These are phyloP conservation scores for Ophiostoma australiae DNA, from an alignment of 2,329 filamentous ascomycete species.

Conservation along the genomic window DNA sequence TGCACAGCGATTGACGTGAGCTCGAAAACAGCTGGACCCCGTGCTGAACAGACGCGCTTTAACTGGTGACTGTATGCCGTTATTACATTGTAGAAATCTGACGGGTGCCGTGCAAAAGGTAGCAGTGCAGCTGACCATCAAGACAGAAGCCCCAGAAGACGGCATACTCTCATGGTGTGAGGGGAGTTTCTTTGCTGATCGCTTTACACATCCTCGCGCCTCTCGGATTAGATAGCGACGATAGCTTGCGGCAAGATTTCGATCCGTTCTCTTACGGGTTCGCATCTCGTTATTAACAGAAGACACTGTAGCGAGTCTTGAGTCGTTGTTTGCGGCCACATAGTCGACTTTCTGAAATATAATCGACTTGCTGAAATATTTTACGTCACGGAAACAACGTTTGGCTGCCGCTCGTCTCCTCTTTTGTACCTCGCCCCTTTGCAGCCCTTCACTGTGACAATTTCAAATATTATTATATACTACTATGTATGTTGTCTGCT, in stretches of 20 bases:
- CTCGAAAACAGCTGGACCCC: neutral
- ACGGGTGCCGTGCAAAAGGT: neutral
- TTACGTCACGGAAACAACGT: constrained; percentile 7
- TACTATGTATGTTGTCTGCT: neutral
- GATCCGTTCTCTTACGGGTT: neutral
- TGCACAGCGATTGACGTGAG: neutral
- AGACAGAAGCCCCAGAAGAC: neutral
- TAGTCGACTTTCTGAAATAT: neutral
- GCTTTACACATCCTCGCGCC: neutral
- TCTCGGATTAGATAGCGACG: neutral
- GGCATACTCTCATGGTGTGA: neutral
- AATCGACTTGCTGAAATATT: neutral
- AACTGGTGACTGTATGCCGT: neutral
- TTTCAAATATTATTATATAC: neutral
- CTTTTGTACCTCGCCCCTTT: neutral
- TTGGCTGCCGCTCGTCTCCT: neutral
- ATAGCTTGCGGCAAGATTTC: neutral
- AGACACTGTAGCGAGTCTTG: neutral
- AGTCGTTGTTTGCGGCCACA: neutral
- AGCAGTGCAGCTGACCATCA: neutral
- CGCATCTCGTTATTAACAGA: no score
- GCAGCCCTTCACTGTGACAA: neutral
- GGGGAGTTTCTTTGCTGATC: neutral
- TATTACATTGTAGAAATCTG: no score
- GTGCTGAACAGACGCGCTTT: neutral